A percentile compares a stretch with the other conserved stretches of the same genome.
These are phyloP conservation scores for Calcarisporium arbuscula DNA, from an alignment of 2,329 filamentous ascomycete genomes.

Conservation along the genomic window DNA sequence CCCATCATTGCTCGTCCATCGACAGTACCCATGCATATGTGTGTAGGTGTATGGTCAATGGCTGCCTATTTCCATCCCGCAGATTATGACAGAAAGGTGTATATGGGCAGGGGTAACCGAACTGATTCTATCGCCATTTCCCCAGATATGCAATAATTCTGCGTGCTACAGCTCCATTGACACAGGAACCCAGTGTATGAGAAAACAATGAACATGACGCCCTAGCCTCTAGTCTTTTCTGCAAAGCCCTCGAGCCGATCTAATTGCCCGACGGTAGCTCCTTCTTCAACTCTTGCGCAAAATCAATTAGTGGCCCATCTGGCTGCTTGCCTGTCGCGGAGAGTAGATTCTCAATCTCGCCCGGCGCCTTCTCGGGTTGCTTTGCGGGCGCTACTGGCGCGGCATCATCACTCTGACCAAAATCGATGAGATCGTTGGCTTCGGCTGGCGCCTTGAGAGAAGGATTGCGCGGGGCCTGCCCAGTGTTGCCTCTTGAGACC, in stretches of 20 bases:
- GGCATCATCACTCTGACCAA: constrained; percentile 35
- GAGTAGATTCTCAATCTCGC: constrained; percentile 39
- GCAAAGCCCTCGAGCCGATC: background rate
- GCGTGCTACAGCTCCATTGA: too few relatives aligned
- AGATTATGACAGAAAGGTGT: too few relatives aligned
- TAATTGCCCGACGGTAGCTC: constrained; percentile 30
- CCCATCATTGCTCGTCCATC: too few relatives aligned
- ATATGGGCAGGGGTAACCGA: too few relatives aligned
- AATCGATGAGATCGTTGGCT: constrained; percentile 50
- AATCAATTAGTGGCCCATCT: constrained; percentile 49
- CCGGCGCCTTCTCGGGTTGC: constrained; percentile 8
- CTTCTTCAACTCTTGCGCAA: constrained; percentile 47
- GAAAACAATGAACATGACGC: too few relatives aligned
- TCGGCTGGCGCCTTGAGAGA: constrained; percentile 15
- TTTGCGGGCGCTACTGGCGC: constrained; percentile 2
- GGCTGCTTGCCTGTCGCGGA: constrained; percentile 40
- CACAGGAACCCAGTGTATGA: too few relatives aligned
- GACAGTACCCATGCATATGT: too few relatives aligned
- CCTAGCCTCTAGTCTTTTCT: too few relatives aligned
- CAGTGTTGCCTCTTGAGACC: constrained; percentile 5
- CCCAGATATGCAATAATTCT: too few relatives aligned
- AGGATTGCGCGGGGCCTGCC: background rate
- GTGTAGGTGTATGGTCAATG: too few relatives aligned
- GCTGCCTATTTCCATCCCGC: too few relatives aligned
- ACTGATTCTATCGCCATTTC: too few relatives aligned